These are phyloP conservation scores for Drechslera avenae DNA, from an alignment of 2,329 filamentous ascomycete genomes.

Conservation along the genomic window DNA sequence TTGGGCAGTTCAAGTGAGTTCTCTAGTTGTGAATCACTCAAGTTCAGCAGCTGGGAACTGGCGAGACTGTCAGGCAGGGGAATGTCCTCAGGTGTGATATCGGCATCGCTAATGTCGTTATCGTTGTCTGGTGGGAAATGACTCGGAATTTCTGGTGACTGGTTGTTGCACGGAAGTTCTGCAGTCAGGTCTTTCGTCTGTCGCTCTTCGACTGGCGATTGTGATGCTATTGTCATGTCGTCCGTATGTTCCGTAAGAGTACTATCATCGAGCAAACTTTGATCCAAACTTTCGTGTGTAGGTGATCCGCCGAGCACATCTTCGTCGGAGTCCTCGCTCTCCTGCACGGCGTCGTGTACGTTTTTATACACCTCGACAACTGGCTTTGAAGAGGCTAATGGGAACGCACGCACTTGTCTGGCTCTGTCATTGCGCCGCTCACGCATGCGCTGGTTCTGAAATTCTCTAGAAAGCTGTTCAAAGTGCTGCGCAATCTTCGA, in stretches of 20 bases:
- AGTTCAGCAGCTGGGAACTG: slow-evolving; percentile 56
- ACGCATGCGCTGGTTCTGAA: slow-evolving; percentile 88
- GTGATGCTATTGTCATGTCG: slow-evolving; percentile 36
- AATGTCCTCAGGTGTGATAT: slow-evolving; percentile 73
- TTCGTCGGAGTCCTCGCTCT: slow-evolving; percentile 71
- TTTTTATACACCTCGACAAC: slow-evolving; percentile 96
- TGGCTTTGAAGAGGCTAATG: slow-evolving; percentile 89
- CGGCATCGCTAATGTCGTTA: slow-evolving; percentile 67
- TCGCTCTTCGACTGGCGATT: slow-evolving; percentile 44
- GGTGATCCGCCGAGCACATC: slow-evolving; percentile 53
- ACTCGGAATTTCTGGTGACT: slow-evolving; percentile 32
- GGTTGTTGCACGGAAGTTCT: slow-evolving; percentile 30
- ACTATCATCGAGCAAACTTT: slow-evolving; percentile 47
- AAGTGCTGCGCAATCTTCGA: slow-evolving; percentile 94
- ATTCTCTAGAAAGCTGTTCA: slow-evolving; percentile 93
- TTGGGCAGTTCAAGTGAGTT: slow-evolving; percentile 79
- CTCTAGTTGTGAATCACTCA: slow-evolving; percentile 62
- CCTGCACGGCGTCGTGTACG: slow-evolving; percentile 89
- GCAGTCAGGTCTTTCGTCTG: slow-evolving; percentile 21
- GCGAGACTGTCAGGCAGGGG: slow-evolving; percentile 65
- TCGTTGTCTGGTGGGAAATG: slow-evolving; percentile 59
- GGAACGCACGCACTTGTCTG: slow-evolving; percentile 78
- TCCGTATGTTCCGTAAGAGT: slow-evolving; percentile 41
- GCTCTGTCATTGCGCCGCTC: slow-evolving; percentile 83
- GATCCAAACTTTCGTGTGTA: slow-evolving; percentile 41